phyloP scores from a whole-genome alignment of 345 rosid genomes.

The Microcos paniculata region DNA sequence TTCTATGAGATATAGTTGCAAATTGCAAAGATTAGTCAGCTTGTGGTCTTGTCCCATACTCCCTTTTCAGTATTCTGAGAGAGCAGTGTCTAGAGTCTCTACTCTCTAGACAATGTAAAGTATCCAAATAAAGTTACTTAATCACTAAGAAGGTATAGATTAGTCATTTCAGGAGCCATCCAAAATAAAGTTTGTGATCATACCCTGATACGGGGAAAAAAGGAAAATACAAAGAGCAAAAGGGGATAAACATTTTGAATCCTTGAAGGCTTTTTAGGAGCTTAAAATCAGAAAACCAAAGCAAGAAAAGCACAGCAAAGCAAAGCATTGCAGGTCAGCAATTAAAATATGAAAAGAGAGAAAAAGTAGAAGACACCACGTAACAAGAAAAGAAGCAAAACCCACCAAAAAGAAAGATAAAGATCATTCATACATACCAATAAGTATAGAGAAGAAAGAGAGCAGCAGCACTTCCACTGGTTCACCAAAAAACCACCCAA shows the following conservation, averaged over 20 bases:
- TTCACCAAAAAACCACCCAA: neutral
- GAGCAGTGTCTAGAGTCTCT: neutral
- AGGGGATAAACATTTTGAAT: slow-evolving; percentile 31
- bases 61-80: neutral
- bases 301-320: slow-evolving; percentile 34
- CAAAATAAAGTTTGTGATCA: slow-evolving; percentile 8
- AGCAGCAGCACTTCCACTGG: neutral
- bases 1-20: neutral
- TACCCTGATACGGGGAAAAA: slow-evolving; percentile 16
- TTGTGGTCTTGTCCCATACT: neutral
- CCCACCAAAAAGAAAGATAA: slow-evolving; percentile 14
- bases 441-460: neutral
- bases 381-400: slow-evolving; percentile 29
- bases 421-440: neutral
- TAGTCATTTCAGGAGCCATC: slow-evolving; percentile 7
- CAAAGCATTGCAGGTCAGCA: slow-evolving; percentile 16
- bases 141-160: slow-evolving; percentile 40
- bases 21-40: neutral
- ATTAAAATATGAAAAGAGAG: slow-evolving; percentile 15
- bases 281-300: slow-evolving; percentile 24
- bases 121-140: slow-evolving; percentile 36
- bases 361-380: slow-evolving; percentile 24
- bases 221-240: slow-evolving; percentile 17
- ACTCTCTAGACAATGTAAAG: neutral
- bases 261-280: slow-evolving; percentile 2